Conservation (phyloP, 306 rosid species). For the Corylus avellana region DNA sequence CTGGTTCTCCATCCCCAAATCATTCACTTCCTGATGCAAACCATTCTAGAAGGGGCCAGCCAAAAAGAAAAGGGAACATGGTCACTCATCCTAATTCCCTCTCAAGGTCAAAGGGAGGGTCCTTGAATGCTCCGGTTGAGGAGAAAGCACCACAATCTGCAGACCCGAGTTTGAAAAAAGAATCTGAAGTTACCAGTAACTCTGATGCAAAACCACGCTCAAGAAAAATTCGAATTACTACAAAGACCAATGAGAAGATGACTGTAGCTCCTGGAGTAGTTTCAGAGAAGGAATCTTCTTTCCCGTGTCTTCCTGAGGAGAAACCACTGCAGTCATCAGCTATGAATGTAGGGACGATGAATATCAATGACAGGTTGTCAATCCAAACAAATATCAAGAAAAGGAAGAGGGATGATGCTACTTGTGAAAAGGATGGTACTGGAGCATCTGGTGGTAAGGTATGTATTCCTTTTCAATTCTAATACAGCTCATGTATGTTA, state of each 20-base stretch:
- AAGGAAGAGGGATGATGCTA: slow-evolving; percentile 25
- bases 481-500: background rate
- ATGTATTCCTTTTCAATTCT: slow-evolving; percentile 18
- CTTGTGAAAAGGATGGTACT: slow-evolving; percentile 33
- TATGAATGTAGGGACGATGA: slow-evolving; percentile 33
- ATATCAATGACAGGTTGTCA: slow-evolving; percentile 28
- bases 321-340: slow-evolving; percentile 25
- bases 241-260: slow-evolving; percentile 29
- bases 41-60: slow-evolving; percentile 35
- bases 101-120: slow-evolving; percentile 30
- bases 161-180: slow-evolving; percentile 21
- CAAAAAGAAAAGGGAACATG: slow-evolving; percentile 38
- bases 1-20: slow-evolving; percentile 2
- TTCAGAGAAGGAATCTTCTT: slow-evolving; percentile 20
- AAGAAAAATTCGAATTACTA: slow-evolving; percentile 22
- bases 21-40: slow-evolving; percentile 24
- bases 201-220: slow-evolving; percentile 26
- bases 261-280: slow-evolving; percentile 35
- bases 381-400: slow-evolving; percentile 25
- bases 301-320: slow-evolving; percentile 30
- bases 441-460: slow-evolving; percentile 48
- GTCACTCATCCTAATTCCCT: slow-evolving; percentile 22
- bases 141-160: slow-evolving; percentile 30
- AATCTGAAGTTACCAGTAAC: slow-evolving; percentile 28
- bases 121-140: slow-evolving; percentile 22